Conservation (phyloP, 1,284 basidiomycete species). For the Fomes fomentarius region DNA sequence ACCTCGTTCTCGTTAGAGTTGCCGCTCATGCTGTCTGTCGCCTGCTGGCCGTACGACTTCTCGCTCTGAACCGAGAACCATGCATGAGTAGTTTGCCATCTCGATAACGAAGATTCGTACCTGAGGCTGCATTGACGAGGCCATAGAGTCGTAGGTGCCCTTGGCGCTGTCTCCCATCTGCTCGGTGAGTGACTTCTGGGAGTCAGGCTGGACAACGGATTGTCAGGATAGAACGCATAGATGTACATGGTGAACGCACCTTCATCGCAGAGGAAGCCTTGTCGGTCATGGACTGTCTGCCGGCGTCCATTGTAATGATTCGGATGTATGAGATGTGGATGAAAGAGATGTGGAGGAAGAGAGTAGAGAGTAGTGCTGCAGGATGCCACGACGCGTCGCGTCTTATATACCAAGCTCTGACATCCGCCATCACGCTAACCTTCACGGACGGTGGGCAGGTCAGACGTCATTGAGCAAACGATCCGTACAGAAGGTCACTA, state of each 20-base stretch:
- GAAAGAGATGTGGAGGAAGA: slow-evolving; percentile 25
- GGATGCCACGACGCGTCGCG: neutral
- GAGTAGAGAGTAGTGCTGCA: neutral
- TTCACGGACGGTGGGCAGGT: neutral
- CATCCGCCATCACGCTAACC: neutral
- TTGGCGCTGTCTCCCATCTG: slow-evolving; percentile 39
- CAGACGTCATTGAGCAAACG: neutral
- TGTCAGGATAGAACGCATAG: neutral
- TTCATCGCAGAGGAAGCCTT: slow-evolving; percentile 41
- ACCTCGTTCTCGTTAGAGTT: slow-evolving; percentile 38
- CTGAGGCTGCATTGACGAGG: slow-evolving; percentile 41
- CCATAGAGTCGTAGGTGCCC: slow-evolving; percentile 37
- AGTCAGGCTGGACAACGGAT: slow-evolving; percentile 31
- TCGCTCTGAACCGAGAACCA: slow-evolving; percentile 32
- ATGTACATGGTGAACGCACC: slow-evolving; percentile 23
- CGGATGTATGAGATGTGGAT: neutral
- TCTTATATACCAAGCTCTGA: neutral
- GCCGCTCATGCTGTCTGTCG: slow-evolving; percentile 56
- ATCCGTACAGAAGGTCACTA: neutral
- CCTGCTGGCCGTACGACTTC: slow-evolving; percentile 56
- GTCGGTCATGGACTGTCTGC: slow-evolving; percentile 46
- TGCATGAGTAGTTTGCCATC: neutral
- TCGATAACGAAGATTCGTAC: slow-evolving; percentile 14
- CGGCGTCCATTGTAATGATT: slow-evolving; percentile 39
- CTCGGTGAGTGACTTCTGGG: slow-evolving; percentile 41